Base-by-base conservation (phyloP, 2,329 filamentous ascomycete species). In the Pseudocercospora pini-densiflorae region DNA sequence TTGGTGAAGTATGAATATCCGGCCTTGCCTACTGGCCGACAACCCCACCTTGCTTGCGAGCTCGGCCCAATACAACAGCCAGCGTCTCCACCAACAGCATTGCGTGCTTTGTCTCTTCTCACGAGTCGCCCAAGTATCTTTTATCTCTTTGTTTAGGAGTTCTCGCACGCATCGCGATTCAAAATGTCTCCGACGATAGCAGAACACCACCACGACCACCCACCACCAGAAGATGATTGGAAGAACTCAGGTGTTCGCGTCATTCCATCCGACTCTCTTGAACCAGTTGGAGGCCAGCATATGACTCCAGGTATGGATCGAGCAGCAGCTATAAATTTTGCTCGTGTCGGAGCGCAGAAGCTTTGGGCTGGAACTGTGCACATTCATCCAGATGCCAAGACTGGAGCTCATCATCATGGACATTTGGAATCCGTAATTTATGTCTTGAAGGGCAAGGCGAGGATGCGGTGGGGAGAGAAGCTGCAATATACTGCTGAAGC, bases 371-470 rank as follows among this genome's bases (percentile, higher is more conserved):
- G 81, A 0, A 82, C 81, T 1, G 81, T 83, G 23, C 71, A 80
- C 66, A 82, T 82, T 67, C 77, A 81, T 66, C 70, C 81, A 1
- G 77, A 82, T 65, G 81, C 80, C 54, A 83, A 83, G 68, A 83
- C 81, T 21, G 80, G 80, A 0, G 80, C 80, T 1, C 80, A 81
- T 65, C 80, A 82, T 66, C 80, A 82, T 69, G 81, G 81, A 8
- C 81, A 82, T 65, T 74, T 83, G 40, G 81, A 83, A 71, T 79
- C 76, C 24, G 79, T 83, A 19, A 82, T 83, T 68, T 83, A 82
- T 72, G 77, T 82, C 10, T 68, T 83, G 29, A 81, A 81, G 68
- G 81, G 81, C 54, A 77, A 76, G 53, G 81, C 81, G 10, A 74
- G 81, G 5, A 82, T 83, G 81, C 77, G 81, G 7, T 82, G 81